Evolutionary conservation across 1,284 basidiomycete species (phyloP), one percentile per base, ranked within the genome.

Genomic region (Cystobasidium sp.): DNA sequence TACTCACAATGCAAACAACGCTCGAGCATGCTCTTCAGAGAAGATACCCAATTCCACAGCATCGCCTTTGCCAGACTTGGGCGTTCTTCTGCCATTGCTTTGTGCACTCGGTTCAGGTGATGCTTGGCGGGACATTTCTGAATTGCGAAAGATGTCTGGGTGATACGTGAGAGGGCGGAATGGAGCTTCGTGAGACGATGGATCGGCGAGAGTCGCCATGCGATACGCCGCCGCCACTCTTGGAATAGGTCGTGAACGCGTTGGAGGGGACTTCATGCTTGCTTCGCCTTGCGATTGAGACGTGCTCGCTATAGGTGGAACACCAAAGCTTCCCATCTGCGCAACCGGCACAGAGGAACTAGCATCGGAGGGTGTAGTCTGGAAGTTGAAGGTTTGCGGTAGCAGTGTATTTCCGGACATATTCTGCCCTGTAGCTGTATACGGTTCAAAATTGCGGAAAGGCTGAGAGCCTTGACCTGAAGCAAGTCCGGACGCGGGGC

Each of bases 1-100:
- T 12, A 59, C 56, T 39, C 39, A 59, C 56, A 64, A 64, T 18
- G 62, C 62, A 22, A 64, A 64, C n/a, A 64, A 41, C 31, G 62
- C 62, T 20, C 62, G 18, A 8, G 62, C 62, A 9, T 64, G 44
- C 16, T 22, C 47, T 22, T 64, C 62, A 7, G 62, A 20, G 41
- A 64, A 64, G 43, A 64, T 51, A 6, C 47, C 47, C 47, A 46
- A 12, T 20, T 46, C 62, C 5, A 64, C 22, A n/a, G 62, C 44
- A 46, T 64, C 62, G 18, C 44, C 44, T 49, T 64, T 64, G 41
- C 62, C 47, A 14, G 62, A 64, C 22, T 47, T 64, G 2, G 62
- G 62, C 16, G 47, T 64, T 20, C 44, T 9, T 46, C 20, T 44
- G 24, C 44, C 47, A 20, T 64, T 64, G 62, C 39, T 41, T 20